These are phyloP conservation scores for Albugo candida DNA, from an alignment of 352 stramenopile species.

Conservation along the genomic window DNA sequence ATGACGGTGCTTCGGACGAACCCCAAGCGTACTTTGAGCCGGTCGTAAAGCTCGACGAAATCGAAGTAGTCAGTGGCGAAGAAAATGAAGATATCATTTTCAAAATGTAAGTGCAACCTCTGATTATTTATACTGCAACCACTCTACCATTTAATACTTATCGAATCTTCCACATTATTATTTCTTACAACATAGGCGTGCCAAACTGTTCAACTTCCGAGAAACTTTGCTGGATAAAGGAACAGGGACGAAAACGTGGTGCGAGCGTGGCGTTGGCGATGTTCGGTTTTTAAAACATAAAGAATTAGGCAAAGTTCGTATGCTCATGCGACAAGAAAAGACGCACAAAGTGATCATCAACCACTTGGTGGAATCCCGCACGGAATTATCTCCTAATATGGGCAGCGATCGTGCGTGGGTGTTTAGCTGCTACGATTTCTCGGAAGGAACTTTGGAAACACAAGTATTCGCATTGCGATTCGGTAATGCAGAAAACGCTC, in stretches of 20 bases:
- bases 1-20: conserved; percentile 64
- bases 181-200: conserved; percentile 25
- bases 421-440: conserved; percentile 97
- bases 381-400: conserved; percentile 91
- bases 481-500: conserved; percentile 87
- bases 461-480: conserved; percentile 87
- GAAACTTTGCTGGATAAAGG: conserved; percentile 96
- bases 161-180: not conserved
- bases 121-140: not conserved
- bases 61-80: conserved; percentile 94
- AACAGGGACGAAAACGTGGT: conserved; percentile 95
- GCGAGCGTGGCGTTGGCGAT: conserved; percentile 92
- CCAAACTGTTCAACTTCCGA: conserved; percentile 94
- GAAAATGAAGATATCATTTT: conserved; percentile 93
- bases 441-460: conserved; percentile 83
- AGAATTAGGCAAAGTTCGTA: conserved; percentile 83
- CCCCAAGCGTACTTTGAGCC: conserved; percentile 78
- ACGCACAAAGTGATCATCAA: conserved; percentile 99
- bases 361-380: conserved; percentile 92
- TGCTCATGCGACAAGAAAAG: conserved; percentile 98
- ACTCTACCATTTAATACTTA: not conserved
- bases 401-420: conserved; percentile 94
- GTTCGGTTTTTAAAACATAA: conserved; percentile 95
- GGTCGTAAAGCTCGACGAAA: conserved; percentile 77
- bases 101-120: conserved; percentile 50